Evolutionary conservation across 495 filamentous ascomycete species (phyloP).

Genomic region (Penicillium paxilli): DNA sequence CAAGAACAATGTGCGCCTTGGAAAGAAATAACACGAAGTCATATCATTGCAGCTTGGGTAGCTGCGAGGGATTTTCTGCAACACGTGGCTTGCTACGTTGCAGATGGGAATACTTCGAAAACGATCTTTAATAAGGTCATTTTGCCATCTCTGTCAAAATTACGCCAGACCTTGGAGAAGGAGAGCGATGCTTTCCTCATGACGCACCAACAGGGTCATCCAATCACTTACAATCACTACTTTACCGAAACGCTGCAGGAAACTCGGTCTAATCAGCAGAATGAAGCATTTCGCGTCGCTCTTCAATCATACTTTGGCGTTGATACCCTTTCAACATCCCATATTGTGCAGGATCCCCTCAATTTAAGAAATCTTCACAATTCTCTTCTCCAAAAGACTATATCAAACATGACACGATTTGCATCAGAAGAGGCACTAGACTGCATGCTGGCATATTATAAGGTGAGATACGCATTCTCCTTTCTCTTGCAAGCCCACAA

Average conservation of each 20-base stretch:
- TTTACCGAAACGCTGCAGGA: conserved; percentile 36
- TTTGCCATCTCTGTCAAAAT: conserved; percentile 31
- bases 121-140: conserved; percentile 40
- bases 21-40: conserved; percentile 37
- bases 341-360: no score
- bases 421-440: conserved; percentile 27
- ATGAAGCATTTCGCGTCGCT: no score
- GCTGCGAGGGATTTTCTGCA: conserved; percentile 37
- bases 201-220: conserved; percentile 22
- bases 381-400: no score
- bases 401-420: conserved; percentile 23
- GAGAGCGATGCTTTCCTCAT: conserved; percentile 15
- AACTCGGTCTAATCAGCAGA: no score
- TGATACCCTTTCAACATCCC: no score
- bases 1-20: conserved; percentile 47
- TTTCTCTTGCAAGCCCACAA: not conserved
- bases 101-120: conserved; percentile 36
- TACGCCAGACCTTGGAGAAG: conserved; percentile 21
- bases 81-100: conserved; percentile 28
- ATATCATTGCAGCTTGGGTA: conserved; percentile 35
- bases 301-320: no score
- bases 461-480: conserved; percentile 17
- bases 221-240: conserved; percentile 60
- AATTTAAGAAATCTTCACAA: no score
- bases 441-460: conserved; percentile 34